Evolutionary conservation across 495 filamentous ascomycete genomes (phyloP).

Genomic region (Hapsidospora chrysogenum): DNA sequence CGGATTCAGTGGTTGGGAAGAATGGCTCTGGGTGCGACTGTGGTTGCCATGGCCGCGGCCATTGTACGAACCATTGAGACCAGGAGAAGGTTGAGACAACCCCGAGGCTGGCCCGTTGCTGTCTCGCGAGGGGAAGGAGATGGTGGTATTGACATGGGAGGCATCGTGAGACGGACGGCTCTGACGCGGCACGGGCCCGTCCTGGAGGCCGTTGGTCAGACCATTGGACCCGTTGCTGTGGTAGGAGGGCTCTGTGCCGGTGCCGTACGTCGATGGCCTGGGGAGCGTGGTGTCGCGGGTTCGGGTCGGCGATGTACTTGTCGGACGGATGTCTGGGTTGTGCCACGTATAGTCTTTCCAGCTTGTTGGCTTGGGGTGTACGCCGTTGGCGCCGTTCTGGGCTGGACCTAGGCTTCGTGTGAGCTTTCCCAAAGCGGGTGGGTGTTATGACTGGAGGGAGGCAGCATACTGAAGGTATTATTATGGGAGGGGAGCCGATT

Average conservation of each 20-base stretch:
- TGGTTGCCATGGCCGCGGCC: background rate
- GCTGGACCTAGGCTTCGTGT: too few relatives aligned
- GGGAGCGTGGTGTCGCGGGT: constrained; percentile 10
- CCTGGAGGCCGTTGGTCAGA: too few relatives aligned
- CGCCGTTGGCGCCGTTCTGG: too few relatives aligned
- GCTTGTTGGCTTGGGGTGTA: too few relatives aligned
- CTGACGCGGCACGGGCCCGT: too few relatives aligned
- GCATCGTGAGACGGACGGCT: background rate
- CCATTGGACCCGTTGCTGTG: background rate
- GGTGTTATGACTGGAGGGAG: too few relatives aligned
- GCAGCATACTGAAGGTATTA: too few relatives aligned
- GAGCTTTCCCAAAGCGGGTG: too few relatives aligned
- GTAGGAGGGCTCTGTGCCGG: constrained; percentile 5
- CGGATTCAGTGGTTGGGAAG: background rate
- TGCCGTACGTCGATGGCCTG: constrained; percentile 23
- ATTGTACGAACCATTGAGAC: background rate
- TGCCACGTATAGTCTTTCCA: background rate
- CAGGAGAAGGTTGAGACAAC: constrained; percentile 1
- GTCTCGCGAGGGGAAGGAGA: constrained; percentile 1
- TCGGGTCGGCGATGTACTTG: constrained; percentile 10
- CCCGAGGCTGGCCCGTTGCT: background rate
- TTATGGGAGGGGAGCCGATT: too few relatives aligned
- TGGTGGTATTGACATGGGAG: background rate
- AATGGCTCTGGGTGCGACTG: constrained; percentile 1
- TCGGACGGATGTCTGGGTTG: background rate